These are phyloP conservation scores for Aspergillus tamarii DNA, from an alignment of 2,329 filamentous ascomycete species.

Conservation along the genomic window DNA sequence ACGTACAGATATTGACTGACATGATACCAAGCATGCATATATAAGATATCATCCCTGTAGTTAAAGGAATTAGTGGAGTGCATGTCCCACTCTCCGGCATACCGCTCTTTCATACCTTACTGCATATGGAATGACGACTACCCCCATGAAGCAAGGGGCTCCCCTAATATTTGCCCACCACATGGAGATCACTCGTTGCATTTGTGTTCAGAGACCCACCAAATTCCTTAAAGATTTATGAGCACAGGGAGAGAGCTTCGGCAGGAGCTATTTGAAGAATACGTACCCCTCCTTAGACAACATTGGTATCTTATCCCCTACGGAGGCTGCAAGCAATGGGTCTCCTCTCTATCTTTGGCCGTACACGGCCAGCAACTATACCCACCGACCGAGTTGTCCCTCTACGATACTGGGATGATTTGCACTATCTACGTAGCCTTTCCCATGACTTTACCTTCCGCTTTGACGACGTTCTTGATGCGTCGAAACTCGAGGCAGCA, in stretches of 20 bases:
- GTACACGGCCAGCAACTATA: constrained; percentile 8
- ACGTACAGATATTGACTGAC: too few relatives aligned
- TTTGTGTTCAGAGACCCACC: too few relatives aligned
- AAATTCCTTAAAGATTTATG: too few relatives aligned
- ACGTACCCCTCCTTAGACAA: background rate
- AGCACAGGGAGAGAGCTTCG: too few relatives aligned
- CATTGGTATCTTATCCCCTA: background rate
- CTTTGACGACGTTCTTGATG: constrained; percentile 54
- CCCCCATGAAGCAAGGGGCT: background rate
- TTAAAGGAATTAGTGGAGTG: background rate
- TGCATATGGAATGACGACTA: background rate
- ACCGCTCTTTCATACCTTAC: background rate
- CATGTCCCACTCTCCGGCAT: background rate
- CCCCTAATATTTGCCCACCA: background rate
- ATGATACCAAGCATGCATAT: background rate
- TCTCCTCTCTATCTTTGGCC: background rate
- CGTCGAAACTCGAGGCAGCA: constrained; percentile 40
- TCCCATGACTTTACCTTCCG: constrained; percentile 33
- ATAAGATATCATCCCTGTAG: background rate
- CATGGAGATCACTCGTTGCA: too few relatives aligned
- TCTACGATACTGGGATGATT: constrained; percentile 19
- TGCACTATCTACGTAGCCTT: constrained; percentile 10
- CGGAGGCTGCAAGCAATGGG: constrained; percentile 6
- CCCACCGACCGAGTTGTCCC: constrained; percentile 19
- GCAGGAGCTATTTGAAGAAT: background rate